Evolutionary conservation across 2,329 filamentous ascomycete genomes (phyloP).

Genomic region (Ophiostoma tasmaniense): DNA sequence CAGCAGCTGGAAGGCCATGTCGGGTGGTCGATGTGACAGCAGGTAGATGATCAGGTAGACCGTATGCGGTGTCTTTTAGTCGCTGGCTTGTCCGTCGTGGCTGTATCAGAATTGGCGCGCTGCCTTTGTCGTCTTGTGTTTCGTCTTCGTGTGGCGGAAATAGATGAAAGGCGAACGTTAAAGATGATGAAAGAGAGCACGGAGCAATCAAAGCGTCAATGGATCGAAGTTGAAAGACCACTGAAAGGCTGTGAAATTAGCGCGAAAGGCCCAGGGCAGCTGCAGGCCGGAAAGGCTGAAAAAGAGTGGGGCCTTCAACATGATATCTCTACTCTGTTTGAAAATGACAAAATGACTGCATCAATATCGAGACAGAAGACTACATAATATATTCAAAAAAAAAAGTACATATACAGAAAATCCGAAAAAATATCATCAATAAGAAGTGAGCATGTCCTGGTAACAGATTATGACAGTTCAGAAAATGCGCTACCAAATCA

Average conservation of each 20-base stretch:
- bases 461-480: neutral
- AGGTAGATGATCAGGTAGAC: too few species aligned
- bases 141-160: neutral
- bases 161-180: neutral
- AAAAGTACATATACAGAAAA: too few species aligned
- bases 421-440: too few species aligned
- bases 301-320: neutral
- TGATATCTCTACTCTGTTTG: neutral
- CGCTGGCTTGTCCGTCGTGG: neutral
- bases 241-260: neutral
- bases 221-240: neutral
- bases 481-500: too few species aligned
- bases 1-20: constrained; percentile 51
- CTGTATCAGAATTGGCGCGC: neutral
- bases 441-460: too few species aligned
- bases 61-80: neutral
- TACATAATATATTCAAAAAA: neutral
- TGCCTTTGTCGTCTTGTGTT: neutral
- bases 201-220: neutral
- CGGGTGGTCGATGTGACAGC: neutral
- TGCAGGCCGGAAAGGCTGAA: constrained; percentile 1
- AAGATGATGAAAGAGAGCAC: neutral
- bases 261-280: neutral
- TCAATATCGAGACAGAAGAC: neutral
- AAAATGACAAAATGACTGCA: neutral